These are phyloP conservation scores for Lasiosphaeris hirsuta DNA, from an alignment of 495 filamentous ascomycete genomes.

Conservation along the genomic window DNA sequence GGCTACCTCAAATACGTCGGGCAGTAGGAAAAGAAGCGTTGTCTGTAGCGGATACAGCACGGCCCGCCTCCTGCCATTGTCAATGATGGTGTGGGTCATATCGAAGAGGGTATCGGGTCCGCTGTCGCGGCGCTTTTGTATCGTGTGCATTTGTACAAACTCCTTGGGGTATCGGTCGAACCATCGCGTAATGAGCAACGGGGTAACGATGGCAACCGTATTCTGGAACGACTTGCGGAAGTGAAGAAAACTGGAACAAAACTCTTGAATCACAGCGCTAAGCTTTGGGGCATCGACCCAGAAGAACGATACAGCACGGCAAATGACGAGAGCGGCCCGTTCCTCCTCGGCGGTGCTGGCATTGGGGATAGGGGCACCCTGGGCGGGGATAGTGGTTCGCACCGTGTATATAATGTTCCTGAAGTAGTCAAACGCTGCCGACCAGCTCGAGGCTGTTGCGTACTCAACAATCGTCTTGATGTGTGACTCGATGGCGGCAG, in stretches of 20 bases:
- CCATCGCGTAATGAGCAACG: conserved; percentile 58
- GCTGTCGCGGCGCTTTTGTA: conserved; percentile 55
- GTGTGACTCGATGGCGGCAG: conserved; percentile 43
- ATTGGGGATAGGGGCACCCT: conserved; percentile 33
- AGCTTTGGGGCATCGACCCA: conserved; percentile 61
- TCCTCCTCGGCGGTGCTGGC: conserved; percentile 50
- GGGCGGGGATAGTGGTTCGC: conserved; percentile 41
- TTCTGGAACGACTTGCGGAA: conserved; percentile 60
- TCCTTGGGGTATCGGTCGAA: conserved; percentile 59
- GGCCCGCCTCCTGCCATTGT: conserved; percentile 49
- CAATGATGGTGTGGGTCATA: conserved; percentile 55
- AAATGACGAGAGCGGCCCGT: conserved; percentile 43
- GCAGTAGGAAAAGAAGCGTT: conserved; percentile 56
- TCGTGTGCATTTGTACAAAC: conserved; percentile 56
- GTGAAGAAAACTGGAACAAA: conserved; percentile 60
- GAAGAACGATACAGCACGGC: conserved; percentile 55
- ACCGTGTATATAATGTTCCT: conserved; percentile 46
- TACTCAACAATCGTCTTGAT: conserved; percentile 55
- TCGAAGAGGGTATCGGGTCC: conserved; percentile 63
- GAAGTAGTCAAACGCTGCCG: conserved; percentile 52
- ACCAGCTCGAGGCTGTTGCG: conserved; percentile 59
- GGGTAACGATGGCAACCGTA: conserved; percentile 55
- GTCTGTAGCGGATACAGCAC: conserved; percentile 61
- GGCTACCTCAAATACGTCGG: conserved; percentile 62
- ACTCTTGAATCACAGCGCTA: conserved; percentile 56